A percentile compares a stretch with the other conserved stretches of the same genome.
Evolutionary conservation across 2,329 filamentous ascomycete species (phyloP).

Genomic region (Keithomyces neogunnii): DNA sequence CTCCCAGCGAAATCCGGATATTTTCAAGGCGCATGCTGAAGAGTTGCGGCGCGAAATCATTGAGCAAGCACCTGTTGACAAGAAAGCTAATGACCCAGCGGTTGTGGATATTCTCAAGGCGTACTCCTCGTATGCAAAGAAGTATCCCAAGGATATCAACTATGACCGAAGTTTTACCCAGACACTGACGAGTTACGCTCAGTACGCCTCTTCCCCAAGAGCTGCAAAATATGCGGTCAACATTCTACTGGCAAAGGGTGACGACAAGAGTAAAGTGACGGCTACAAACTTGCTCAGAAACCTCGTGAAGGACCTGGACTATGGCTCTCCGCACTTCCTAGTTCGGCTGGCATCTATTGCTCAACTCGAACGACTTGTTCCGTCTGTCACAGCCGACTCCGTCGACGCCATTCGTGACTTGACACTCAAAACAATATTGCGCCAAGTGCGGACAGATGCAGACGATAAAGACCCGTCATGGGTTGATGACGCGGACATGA

Average conservation of each 20-base stretch:
- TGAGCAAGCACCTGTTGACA: slow-evolving; percentile 66
- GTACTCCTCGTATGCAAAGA: slow-evolving; percentile 83
- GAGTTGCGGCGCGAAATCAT: slow-evolving; percentile 84
- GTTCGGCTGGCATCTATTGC: slow-evolving; percentile 63
- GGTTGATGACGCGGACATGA: slow-evolving; percentile 58
- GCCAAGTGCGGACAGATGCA: slow-evolving; percentile 58
- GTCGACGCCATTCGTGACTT: slow-evolving; percentile 74
- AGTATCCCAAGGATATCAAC: slow-evolving; percentile 76
- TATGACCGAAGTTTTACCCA: slow-evolving; percentile 73
- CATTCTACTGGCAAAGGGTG: slow-evolving; percentile 68
- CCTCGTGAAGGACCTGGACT: slow-evolving; percentile 65
- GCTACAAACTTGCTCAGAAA: slow-evolving; percentile 75
- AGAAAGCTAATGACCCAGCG: slow-evolving; percentile 57
- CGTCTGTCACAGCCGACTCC: slow-evolving; percentile 62
- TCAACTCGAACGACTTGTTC: slow-evolving; percentile 68
- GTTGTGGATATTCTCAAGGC: slow-evolving; percentile 91
- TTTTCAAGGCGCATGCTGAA: slow-evolving; percentile 87
- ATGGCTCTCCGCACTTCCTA: slow-evolving; percentile 66
- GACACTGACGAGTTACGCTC: slow-evolving; percentile 72
- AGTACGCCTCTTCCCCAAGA: slow-evolving; percentile 71
- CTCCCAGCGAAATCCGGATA: slow-evolving; percentile 76
- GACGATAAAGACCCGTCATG: slow-evolving; percentile 51
- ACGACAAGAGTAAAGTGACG: slow-evolving; percentile 71
- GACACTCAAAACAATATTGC: slow-evolving; percentile 64
- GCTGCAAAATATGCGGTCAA: slow-evolving; percentile 91